These are phyloP conservation scores for Tremella yokohamensis DNA, from an alignment of 768 basidiomycete species.

Conservation along the genomic window DNA sequence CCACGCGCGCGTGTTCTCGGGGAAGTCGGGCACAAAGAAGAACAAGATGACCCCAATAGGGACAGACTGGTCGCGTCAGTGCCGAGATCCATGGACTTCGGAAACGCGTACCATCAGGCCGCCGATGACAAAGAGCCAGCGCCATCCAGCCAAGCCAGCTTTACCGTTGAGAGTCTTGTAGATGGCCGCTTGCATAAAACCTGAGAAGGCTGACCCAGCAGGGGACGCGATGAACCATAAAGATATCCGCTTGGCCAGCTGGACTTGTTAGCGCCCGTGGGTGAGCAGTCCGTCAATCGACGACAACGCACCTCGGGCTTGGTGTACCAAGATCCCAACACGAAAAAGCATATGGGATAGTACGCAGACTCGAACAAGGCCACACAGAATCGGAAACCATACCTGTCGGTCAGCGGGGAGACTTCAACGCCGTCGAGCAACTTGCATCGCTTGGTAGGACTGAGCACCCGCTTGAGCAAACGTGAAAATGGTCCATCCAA, in stretches of 20 bases:
- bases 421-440: neutral
- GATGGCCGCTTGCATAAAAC: slow-evolving; percentile 28
- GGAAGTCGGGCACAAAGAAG: slow-evolving; percentile 32
- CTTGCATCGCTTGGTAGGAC: slow-evolving; percentile 18
- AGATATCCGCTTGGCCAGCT: slow-evolving; percentile 28
- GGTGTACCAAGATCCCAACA: slow-evolving; percentile 31
- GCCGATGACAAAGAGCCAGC: slow-evolving; percentile 32
- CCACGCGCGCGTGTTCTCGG: slow-evolving; percentile 18
- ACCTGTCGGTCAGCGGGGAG: slow-evolving; percentile 8
- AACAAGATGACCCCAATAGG: slow-evolving; percentile 19
- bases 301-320: neutral
- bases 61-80: slow-evolving; percentile 3
- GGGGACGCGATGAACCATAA: slow-evolving; percentile 21
- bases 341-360: slow-evolving; percentile 21
- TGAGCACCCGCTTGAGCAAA: slow-evolving; percentile 23
- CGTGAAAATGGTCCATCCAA: slow-evolving; percentile 25
- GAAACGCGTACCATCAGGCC: slow-evolving; percentile 9
- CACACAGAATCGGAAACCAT: slow-evolving; percentile 24
- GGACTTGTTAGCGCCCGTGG: slow-evolving; percentile 11
- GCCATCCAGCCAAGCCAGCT: slow-evolving; percentile 26
- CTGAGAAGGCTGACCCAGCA: slow-evolving; percentile 16
- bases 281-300: neutral
- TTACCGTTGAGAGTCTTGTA: slow-evolving; percentile 22
- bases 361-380: slow-evolving; percentile 25
- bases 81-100: neutral